Evolutionary conservation across 1,139 yeast genomes (phyloP).

Genomic region (Hansenula lynferdii): DNA sequence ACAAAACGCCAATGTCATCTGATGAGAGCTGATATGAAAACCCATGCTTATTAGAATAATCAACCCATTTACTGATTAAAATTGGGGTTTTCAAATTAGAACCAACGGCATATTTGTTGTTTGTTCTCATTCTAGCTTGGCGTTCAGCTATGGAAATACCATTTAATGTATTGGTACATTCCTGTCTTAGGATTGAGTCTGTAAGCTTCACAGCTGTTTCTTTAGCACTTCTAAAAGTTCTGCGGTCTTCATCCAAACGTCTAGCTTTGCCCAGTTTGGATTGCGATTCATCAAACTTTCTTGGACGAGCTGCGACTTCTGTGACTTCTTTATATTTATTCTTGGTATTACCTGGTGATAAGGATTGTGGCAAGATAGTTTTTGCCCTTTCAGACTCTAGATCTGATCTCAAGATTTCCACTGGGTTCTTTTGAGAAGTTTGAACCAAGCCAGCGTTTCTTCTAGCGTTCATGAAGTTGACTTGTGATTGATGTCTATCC

Average conservation of each 20-base stretch:
- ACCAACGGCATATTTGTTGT: conserved; percentile 19
- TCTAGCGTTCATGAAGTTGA: conserved; percentile 66
- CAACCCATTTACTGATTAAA: conserved; percentile 95
- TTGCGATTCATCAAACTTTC: conserved; percentile 20
- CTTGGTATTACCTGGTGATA: conserved; percentile 90
- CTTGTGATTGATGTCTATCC: conserved; percentile 52
- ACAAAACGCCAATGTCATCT: conserved; percentile 88
- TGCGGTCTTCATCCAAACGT: conserved; percentile 19
- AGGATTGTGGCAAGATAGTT: conserved; percentile 75
- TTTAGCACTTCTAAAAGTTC: conserved; percentile 24
- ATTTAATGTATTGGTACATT: conserved; percentile 36
- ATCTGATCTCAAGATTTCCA: conserved; percentile 66
- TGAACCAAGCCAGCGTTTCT: conserved; percentile 57
- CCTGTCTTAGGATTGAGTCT: conserved; percentile 35
- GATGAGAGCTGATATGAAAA: conserved; percentile 89
- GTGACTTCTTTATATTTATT: conserved; percentile 70
- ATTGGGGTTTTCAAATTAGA: conserved; percentile 51
- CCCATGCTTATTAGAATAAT: conserved; percentile 93
- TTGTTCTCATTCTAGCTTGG: conserved; percentile 33
- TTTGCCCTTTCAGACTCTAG: conserved; percentile 65
- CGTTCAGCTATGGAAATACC: conserved; percentile 38
- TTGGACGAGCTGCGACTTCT: conserved; percentile 20
- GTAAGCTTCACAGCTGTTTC: conserved; percentile 23
- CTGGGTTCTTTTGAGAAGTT: conserved; percentile 51
- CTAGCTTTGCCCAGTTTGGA: conserved; percentile 21